Conservation (phyloP, 2,329 filamentous ascomycete species). For the Trichoderma endophyticum region DNA sequence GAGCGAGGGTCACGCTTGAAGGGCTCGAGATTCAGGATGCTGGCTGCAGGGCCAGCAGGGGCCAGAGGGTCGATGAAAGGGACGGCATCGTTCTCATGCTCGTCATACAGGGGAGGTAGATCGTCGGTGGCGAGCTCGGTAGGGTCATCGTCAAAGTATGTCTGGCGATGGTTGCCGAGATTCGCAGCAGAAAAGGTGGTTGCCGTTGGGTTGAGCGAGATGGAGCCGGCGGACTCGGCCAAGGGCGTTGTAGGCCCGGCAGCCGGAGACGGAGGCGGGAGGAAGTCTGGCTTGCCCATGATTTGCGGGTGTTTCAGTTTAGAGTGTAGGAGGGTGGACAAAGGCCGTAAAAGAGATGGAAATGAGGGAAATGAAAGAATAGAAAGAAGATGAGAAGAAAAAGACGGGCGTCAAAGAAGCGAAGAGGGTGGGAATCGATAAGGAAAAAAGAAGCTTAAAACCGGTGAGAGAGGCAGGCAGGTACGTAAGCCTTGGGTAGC, state of each 20-base stretch:
- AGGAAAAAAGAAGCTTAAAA: conserved; percentile 10
- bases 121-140: conserved; percentile 38
- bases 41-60: conserved; percentile 27
- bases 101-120: conserved; percentile 45
- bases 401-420: background rate
- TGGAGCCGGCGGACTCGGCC: conserved; percentile 29
- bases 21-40: conserved; percentile 25
- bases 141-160: conserved; percentile 38
- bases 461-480: background rate
- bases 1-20: conserved; percentile 32
- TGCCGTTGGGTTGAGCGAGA: conserved; percentile 24
- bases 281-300: conserved; percentile 29
- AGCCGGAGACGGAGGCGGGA: conserved; percentile 6
- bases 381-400: background rate
- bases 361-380: background rate
- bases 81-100: conserved; percentile 30
- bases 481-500: background rate
- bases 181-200: conserved; percentile 21
- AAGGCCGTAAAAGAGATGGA: background rate
- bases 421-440: background rate
- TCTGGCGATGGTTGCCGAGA: conserved; percentile 21
- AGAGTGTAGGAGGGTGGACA: background rate
- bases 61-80: conserved; percentile 26
- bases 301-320: background rate
- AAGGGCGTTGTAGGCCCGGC: conserved; percentile 22